Evolutionary conservation across 129 eudicot genomes (phyloP).

Genomic region (Mikania micrantha): DNA sequence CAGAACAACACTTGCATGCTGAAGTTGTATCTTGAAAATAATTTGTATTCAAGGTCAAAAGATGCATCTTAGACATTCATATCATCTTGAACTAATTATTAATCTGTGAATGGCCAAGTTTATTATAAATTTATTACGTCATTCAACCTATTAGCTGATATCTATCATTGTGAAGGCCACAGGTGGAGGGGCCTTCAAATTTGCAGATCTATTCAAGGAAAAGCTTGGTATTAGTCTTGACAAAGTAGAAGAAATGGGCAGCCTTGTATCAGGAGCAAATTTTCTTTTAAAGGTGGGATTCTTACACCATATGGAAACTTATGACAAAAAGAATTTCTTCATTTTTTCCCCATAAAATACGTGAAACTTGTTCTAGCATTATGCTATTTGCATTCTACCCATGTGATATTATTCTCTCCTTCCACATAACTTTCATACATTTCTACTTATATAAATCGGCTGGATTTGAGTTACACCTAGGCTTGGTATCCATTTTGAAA

Average conservation of each 20-base stretch:
- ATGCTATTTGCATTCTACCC: not conserved
- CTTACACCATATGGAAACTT: not conserved
- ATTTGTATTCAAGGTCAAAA: not conserved
- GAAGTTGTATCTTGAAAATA: not conserved
- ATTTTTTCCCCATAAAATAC: not conserved
- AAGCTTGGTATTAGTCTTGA: constrained; percentile 74
- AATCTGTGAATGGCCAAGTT: constrained; percentile 3
- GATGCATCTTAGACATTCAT: not conserved
- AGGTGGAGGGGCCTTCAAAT: constrained; percentile 97
- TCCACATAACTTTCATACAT: not conserved
- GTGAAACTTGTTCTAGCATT: not conserved
- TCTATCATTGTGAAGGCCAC: constrained; percentile 63
- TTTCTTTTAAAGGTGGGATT: constrained; percentile 76
- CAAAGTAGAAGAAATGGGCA: constrained; percentile 92
- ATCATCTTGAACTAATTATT: not conserved
- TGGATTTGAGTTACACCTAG: not conserved
- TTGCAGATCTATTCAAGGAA: constrained; percentile 82
- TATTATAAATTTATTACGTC: constrained; percentile 3
- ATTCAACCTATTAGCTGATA: constrained; percentile 16
- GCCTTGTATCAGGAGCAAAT: constrained; percentile 90
- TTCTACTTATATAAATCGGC: not conserved
- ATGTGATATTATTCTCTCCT: not conserved
- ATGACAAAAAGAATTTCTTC: not conserved
- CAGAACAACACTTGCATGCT: not conserved
- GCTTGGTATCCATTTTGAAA: not conserved